These are phyloP conservation scores for Russula sp. DNA, from an alignment of 768 basidiomycete genomes.

Conservation along the genomic window DNA sequence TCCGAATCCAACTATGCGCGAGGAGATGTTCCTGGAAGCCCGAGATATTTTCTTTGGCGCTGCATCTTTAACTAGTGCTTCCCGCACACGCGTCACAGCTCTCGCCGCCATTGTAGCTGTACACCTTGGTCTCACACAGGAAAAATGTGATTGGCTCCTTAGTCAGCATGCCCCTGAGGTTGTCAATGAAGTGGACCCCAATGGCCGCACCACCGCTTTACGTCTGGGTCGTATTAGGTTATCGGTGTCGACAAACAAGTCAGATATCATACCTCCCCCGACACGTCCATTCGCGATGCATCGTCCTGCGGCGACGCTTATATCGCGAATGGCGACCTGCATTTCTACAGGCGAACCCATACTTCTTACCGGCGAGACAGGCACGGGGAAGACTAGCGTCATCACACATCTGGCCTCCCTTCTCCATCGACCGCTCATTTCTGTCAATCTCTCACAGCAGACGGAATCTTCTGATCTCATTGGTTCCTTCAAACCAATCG, in stretches of 20 bases:
- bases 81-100: conserved; percentile 43
- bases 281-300: conserved; percentile 82
- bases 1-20: conserved; percentile 68
- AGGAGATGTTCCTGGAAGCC: conserved; percentile 85
- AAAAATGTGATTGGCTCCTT: conserved; percentile 67
- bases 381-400: conserved; percentile 96
- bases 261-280: conserved; percentile 31
- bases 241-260: conserved; percentile 38
- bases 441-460: conserved; percentile 92
- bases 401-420: conserved; percentile 81
- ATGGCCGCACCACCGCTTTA: conserved; percentile 53
- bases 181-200: conserved; percentile 59
- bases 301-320: conserved; percentile 68
- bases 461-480: conserved; percentile 92
- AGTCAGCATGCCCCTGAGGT: conserved; percentile 60
- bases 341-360: conserved; percentile 74
- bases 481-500: conserved; percentile 95
- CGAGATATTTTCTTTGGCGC: conserved; percentile 89
- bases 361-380: conserved; percentile 93
- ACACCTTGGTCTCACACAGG: conserved; percentile 59
- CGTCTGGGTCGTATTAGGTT: conserved; percentile 60
- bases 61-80: conserved; percentile 46
- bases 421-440: conserved; percentile 71
- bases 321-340: conserved; percentile 74
- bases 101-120: conserved; percentile 53